Base-by-base conservation (phyloP, 2,329 filamentous ascomycete genomes). In the Penicillium sp. region DNA sequence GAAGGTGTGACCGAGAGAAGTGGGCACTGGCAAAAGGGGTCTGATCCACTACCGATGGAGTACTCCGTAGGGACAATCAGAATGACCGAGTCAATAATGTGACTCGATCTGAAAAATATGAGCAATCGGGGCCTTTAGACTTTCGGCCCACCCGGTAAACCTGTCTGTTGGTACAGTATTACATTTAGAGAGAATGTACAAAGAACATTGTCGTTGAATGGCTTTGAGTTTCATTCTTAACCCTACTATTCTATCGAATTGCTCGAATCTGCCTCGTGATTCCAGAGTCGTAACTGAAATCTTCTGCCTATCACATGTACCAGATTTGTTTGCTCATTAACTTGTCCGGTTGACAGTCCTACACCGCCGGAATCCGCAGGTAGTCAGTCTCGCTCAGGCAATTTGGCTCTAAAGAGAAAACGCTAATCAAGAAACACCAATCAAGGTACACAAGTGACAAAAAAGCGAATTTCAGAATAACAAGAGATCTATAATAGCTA, bases 91-190 rank as follows among this genome's bases (percentile, higher is more conserved):
- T 31, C 31, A 19, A 33, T 35, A 35, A 18, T 35, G 31, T 11
- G 19, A 22, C 27, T 49, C 35, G n/a, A 13, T 49, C n/a, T 9
- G 27, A 49, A 35, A 35, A 49, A 35, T 49, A 44, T 50, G 49
- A 60, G 58, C 49, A 57, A 37, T 62, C 54, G 35, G 11, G 44
- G 24, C 39, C 36, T 53, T 41, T 41, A 55, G 55, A 36, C 39
- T 57, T 54, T 47, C 33, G 40, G 47, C 50, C 54, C 60, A 46
- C 14, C 4, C 18, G 19, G 36, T 3, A 31, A 49, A 35, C 18
- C 43, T 49, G 3, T 33, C 31, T 31, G 31, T 31, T 31, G 31
- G 31, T 10, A 16, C 22, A 35, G 46, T 10, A 18, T 11, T 33
- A 47, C 18, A 13, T 35, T 49, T 13, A 10, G 11, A 33, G 14